These are phyloP conservation scores for Exophiala sp. DNA, from an alignment of 2,329 filamentous ascomycete species.

Conservation along the genomic window DNA sequence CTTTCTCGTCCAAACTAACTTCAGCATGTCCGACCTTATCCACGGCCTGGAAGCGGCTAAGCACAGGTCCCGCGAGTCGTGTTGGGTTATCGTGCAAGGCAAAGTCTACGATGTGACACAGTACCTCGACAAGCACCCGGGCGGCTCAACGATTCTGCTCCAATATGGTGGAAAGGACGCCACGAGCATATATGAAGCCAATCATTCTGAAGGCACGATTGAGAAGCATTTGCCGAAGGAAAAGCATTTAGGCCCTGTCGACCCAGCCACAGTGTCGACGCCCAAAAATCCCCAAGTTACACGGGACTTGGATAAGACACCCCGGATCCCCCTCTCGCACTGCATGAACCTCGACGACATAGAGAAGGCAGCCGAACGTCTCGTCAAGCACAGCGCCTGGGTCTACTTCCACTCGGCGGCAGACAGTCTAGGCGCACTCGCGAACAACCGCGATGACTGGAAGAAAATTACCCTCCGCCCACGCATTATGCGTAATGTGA, in stretches of 20 bases:
- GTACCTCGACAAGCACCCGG: constrained; percentile 83
- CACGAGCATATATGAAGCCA: constrained; percentile 13
- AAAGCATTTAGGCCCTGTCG: constrained; percentile 7
- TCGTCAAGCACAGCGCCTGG: constrained; percentile 12
- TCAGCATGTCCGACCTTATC: constrained; percentile 40
- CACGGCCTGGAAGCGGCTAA: constrained; percentile 66
- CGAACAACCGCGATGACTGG: constrained; percentile 23
- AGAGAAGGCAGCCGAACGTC: constrained; percentile 7
- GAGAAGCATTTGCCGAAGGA: constrained; percentile 11
- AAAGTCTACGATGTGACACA: constrained; percentile 76
- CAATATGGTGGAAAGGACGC: constrained; percentile 85
- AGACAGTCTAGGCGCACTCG: constrained; percentile 11
- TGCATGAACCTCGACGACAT: constrained; percentile 17
- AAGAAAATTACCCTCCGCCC: constrained; percentile 36
- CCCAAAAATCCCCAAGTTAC: constrained; percentile 10
- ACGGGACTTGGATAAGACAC: constrained; percentile 4
- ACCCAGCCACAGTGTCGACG: neutral
- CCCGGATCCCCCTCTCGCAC: constrained; percentile 1
- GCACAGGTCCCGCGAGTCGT: constrained; percentile 75
- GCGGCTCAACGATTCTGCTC: constrained; percentile 84
- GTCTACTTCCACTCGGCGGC: constrained; percentile 16
- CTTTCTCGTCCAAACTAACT: neutral
- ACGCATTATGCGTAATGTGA: constrained; percentile 42
- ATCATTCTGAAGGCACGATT: constrained; percentile 16
- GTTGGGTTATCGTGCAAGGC: constrained; percentile 81